Conservation (phyloP, 129 eudicot genomes). For the Deinandra increscens region DNA sequence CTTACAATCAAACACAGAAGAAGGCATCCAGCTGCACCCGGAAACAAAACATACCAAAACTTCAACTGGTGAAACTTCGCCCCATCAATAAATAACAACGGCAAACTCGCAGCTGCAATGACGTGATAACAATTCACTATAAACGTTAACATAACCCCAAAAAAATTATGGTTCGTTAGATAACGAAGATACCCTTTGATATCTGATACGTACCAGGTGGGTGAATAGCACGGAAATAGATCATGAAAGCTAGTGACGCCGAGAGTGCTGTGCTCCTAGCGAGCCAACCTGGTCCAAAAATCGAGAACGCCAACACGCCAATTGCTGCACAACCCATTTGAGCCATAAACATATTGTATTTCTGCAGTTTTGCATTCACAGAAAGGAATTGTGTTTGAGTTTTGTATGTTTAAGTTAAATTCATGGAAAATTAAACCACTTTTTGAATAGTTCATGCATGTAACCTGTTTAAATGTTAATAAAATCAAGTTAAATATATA, state of each 20-base stretch:
- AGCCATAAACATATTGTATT: slow-evolving; percentile 94
- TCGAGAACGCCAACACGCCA: slow-evolving; percentile 77
- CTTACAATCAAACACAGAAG: slow-evolving; percentile 82
- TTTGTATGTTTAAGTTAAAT: neutral
- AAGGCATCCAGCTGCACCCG: slow-evolving; percentile 85
- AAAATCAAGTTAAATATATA: neutral
- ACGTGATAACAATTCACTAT: neutral
- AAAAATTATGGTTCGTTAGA: neutral
- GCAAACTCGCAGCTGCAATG: slow-evolving; percentile 85
- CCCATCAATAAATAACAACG: slow-evolving; percentile 82
- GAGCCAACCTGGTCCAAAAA: slow-evolving; percentile 91
- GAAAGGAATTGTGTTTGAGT: slow-evolving; percentile 14
- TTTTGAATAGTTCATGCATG: neutral
- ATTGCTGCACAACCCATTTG: slow-evolving; percentile 98
- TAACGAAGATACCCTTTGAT: neutral
- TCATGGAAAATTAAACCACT: neutral
- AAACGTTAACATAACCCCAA: neutral
- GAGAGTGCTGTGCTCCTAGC: slow-evolving; percentile 84
- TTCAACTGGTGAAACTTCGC: slow-evolving; percentile 72
- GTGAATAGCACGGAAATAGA: slow-evolving; percentile 59
- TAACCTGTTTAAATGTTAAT: neutral
- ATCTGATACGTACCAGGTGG: slow-evolving; percentile 65
- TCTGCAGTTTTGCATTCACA: slow-evolving; percentile 55
- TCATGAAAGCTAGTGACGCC: slow-evolving; percentile 90
- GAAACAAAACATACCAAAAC: slow-evolving; percentile 85